Evolutionary conservation across 768 basidiomycete genomes (phyloP).

Genomic region (Macrolepiota albuminosa): DNA sequence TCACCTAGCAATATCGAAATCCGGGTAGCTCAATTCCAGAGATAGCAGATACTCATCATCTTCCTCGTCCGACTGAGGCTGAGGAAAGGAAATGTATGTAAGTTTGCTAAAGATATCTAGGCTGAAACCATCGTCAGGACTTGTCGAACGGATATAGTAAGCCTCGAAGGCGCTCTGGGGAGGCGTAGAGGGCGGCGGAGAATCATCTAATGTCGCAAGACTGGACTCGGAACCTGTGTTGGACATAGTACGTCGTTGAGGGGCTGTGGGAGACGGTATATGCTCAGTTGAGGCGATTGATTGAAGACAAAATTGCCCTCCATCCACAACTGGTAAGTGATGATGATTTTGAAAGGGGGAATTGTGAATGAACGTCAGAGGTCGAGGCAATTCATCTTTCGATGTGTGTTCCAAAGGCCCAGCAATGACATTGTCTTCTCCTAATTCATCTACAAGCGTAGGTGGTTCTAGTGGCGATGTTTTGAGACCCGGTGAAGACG

Average conservation of each 20-base stretch:
- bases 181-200: conserved; percentile 13
- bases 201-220: conserved; percentile 11
- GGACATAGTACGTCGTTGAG: conserved; percentile 1
- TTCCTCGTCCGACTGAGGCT: conserved; percentile 10
- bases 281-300: not conserved
- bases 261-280: not conserved
- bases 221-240: conserved; percentile 7
- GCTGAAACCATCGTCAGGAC: conserved; percentile 3
- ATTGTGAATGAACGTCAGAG: not conserved
- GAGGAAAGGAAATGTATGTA: conserved; percentile 6
- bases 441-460: not conserved
- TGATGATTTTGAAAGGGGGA: not conserved
- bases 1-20: conserved; percentile 3
- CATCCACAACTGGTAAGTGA: not conserved
- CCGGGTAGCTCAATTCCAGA: conserved; percentile 14
- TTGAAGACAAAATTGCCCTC: not conserved
- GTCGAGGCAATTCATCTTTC: not conserved
- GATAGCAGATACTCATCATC: conserved; percentile 17
- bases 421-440: not conserved
- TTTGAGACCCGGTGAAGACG: not conserved
- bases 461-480: not conserved
- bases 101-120: conserved; percentile 8
- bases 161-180: not conserved
- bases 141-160: conserved; percentile 13
- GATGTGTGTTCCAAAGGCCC: not conserved